Base-by-base conservation (phyloP, 2,329 filamentous ascomycete species). In the Cercospora citrullina region DNA sequence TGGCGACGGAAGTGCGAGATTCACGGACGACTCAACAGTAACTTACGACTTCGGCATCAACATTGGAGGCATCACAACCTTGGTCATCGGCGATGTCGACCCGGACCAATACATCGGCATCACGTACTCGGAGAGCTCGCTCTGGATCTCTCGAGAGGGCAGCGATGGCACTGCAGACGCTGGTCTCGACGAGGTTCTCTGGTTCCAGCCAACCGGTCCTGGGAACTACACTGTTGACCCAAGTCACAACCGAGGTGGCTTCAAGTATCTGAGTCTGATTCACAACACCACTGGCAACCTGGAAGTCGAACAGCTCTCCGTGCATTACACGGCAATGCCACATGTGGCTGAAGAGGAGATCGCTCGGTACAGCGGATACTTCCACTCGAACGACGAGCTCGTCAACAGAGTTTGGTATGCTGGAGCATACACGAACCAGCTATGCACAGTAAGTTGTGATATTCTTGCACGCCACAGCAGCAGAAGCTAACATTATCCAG, bases 111-210 rank as follows among this genome's bases (percentile, higher is more conserved):
- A 77, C 70, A 81, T 83, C 53, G 81, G 81, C 60, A 73, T 83
- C 30, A 79, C 80, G 1, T 83, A 80, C 65, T 78, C 78, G 1
- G 81, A 82, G 63, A 79, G 76, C 66, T 81, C 78, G 0, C 69
- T 85, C 1, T 87, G 83, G 83, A 83, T 87, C 57, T 84, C 80
- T 68, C 81, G 83, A 0, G 83, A 83, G 18, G 73, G 86, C 5
- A 83, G 82, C 67, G 77, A 79, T 48, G 78, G 80, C 60, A 78
- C 85, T 55, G 77, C 77, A 8, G 70, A 74, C 21, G 69, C 78
- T 0, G 78, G 75, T 3, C 79, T 83, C 10, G 84, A 86, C 59
- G 80, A 82, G 60, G 79, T 80, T 0, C 76, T 86, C 0, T 86
- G 83, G 83, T 84, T 85, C 64, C 74, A 79, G 7, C 72, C 79